phyloP scores from a whole-genome alignment of 1,139 yeast genomes.

The Zygotorulaspora mrakii region DNA sequence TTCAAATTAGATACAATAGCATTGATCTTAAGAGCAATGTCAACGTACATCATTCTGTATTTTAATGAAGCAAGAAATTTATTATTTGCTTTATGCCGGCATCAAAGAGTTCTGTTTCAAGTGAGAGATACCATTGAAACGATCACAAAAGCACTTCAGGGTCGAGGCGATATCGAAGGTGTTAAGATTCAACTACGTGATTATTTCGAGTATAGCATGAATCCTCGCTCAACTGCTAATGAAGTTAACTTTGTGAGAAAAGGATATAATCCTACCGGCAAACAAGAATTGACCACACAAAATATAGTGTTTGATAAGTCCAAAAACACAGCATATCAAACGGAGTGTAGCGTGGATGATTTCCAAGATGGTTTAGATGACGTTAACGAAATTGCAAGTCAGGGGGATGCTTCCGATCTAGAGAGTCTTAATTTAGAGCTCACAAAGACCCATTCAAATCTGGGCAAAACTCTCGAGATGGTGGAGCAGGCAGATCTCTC shows the following conservation, averaged over 20 bases:
- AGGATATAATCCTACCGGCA: conserved; percentile 4
- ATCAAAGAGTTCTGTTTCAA: conserved; percentile 37
- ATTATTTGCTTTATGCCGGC: conserved; percentile 50
- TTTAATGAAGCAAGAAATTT: conserved; percentile 54
- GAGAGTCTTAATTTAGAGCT: conserved; percentile 11
- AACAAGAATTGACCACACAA: conserved; percentile 7
- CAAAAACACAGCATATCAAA: background rate
- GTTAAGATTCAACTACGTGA: conserved; percentile 11
- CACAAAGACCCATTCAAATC: conserved; percentile 9
- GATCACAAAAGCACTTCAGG: conserved; percentile 22
- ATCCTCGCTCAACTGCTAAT: conserved; percentile 8
- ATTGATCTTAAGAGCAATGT: conserved; percentile 50
- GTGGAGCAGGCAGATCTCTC: conserved; percentile 27
- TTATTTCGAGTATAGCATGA: conserved; percentile 10
- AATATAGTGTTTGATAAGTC: conserved; percentile 4
- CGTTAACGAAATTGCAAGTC: conserved; percentile 24
- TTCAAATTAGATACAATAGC: conserved; percentile 58
- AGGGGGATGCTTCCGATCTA: conserved; percentile 6
- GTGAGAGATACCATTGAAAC: conserved; percentile 30
- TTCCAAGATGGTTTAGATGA: conserved; percentile 1
- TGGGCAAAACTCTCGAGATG: conserved; percentile 22
- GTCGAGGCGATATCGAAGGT: conserved; percentile 8
- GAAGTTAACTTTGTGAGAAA: conserved; percentile 3
- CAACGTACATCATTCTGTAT: conserved; percentile 48
- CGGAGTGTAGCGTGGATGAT: conserved; percentile 6